phyloP scores from a whole-genome alignment of 352 stramenopile species.

The Vaucheria bursata region DNA sequence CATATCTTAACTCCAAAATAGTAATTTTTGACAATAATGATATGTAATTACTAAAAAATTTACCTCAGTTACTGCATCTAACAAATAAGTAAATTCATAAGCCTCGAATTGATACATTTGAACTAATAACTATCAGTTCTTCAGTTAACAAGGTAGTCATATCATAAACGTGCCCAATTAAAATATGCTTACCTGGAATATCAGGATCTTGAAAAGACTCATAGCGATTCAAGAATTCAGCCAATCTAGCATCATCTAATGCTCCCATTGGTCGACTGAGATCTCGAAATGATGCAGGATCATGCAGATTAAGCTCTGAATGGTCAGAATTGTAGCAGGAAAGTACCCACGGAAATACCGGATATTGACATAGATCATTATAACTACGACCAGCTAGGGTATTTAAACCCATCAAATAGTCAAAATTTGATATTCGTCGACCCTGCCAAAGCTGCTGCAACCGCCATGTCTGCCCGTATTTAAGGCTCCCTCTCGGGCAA shows the following conservation, averaged over 20 bases:
- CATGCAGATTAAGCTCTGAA: constrained; percentile 80
- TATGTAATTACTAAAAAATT: too few relatives aligned
- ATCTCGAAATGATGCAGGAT: constrained; percentile 81
- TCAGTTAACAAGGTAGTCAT: background rate
- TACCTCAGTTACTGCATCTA: too few relatives aligned
- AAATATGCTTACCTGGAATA: constrained; percentile 53
- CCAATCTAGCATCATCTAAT: constrained; percentile 70
- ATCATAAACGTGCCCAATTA: background rate
- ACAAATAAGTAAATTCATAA: too few relatives aligned
- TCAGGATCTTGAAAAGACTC: constrained; percentile 64
- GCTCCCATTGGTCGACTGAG: constrained; percentile 95
- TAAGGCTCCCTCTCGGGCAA: background rate
- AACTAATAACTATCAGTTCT: too few relatives aligned
- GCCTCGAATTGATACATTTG: too few relatives aligned
- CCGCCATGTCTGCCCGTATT: constrained; percentile 8
- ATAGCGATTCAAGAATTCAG: constrained; percentile 50
- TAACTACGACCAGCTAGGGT: constrained; percentile 82
- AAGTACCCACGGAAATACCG: constrained; percentile 91
- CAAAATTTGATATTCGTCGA: constrained; percentile 43
- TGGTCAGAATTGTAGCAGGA: constrained; percentile 86
- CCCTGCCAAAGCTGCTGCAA: constrained; percentile 22
- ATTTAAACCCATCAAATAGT: constrained; percentile 87
- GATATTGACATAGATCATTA: constrained; percentile 96
- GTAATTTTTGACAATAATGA: too few relatives aligned
- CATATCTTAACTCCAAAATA: too few relatives aligned